Base-by-base conservation (phyloP, 2,329 filamentous ascomycete genomes). In the Calonectria pseudoturangicola region DNA sequence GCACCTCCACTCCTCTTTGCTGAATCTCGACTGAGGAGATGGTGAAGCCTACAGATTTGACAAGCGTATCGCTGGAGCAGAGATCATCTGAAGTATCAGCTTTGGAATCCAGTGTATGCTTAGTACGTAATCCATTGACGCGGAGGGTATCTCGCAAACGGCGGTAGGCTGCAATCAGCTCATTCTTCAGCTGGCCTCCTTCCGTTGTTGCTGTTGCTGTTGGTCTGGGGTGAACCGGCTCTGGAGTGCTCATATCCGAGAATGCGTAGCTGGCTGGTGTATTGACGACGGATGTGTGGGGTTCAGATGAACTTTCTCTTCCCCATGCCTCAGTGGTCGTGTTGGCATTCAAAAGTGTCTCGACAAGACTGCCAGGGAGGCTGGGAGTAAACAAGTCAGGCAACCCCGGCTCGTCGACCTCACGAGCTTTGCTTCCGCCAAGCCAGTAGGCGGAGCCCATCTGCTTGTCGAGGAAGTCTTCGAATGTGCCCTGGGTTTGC, bases 1-100 rank as follows among this genome's bases (percentile, higher is more conserved):
- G 91, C 27, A 92, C 92, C 77, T 95, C 93, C 4, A 95, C 88
- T 8, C 97, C 97, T 78, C 97, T 93, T 82, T 98, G 95, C 75
- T 96, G 93, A 76, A 98, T 98, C 84, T 99, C 97, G 4, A 94
- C 92, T 0, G 95, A 92, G 10, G 95, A 93, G 71, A 99, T 95
- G 0, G 96, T 96, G 81, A 92, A 95, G 2, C 95, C 96, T 16
- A 98, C 91, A 2, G 92, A 87, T 71, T 89, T 88, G 16, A 92
- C 89, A 13, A 95, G 83, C 1, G 89, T 89, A 77, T 94, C 92
- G 70, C 89, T 90, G 27, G 83, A 85, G 68, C 84, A 85, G 6
- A 93, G 82, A 69, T 90, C 87, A 63, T 88, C 85, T 18, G 80
- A 78, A 47, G 79, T 81, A 58, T 81, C 81, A 47, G 72, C 76